Evolutionary conservation across 192 early-diverging fungal species (phyloP), one percentile per base, ranked within the genome.

Genomic region (Allomyces javanicus): DNA sequence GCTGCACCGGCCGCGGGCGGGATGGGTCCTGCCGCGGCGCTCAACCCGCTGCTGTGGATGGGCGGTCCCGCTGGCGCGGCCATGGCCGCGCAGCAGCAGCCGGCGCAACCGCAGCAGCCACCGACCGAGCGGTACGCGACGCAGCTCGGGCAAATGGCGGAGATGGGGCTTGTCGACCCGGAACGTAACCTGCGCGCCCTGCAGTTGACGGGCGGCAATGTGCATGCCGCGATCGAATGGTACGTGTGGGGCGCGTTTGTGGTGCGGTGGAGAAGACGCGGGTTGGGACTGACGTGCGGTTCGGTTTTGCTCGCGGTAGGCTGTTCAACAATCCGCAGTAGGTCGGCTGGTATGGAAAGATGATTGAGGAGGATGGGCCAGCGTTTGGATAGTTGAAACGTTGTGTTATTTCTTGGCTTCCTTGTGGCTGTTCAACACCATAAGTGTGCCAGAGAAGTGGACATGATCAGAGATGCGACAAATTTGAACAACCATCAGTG

Each of bases 91-190:
- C 68, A 80, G 33, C 76, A 86, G 19, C 88, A 79, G 68, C 81
- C 83, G 72, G 74, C 77, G 12, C 90, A 96, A 76, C 79, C 95
- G 63, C 86, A 88, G 72, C 87, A 86, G 75, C 44, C 45, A 25
- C 68, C 66, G 14, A 72, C 69, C 27, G 72, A 72, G 64, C 67
- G 71, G 64, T 75, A 70, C 26, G 68, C 67, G 62, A 67, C 71
- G 45, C 68, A 74, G 67, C 58, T 74, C 64, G 69, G 33, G 25
- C 82, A 83, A 70, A 67, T 83, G 45, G 75, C 76, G 69, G 96
- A 99, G 26, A 99, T 99, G 96, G 96, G 96, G 22, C 92, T 99
- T 72, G 89, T 77, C 72, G 86, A 94, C 72, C 86, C 86, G 3
- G 76, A 81, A 26, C 86, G 89, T 75, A 99, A 99, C 70, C 88